These are phyloP conservation scores for Adenanthera pavonina DNA, from an alignment of 306 rosid species.

Conservation along the genomic window DNA sequence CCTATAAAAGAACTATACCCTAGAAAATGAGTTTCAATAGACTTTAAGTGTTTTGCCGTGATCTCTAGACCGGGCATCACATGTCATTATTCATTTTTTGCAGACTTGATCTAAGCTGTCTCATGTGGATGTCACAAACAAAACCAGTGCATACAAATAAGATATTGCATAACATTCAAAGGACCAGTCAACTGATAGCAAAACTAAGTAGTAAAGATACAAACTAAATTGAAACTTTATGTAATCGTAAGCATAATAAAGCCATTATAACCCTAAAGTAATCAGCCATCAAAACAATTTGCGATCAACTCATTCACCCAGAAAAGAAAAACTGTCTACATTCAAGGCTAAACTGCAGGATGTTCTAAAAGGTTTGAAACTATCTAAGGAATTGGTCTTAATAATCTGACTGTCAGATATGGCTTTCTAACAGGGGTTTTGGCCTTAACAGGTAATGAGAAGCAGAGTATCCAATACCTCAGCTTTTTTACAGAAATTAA, in stretches of 20 bases:
- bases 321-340: conserved; percentile 8
- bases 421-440: neutral
- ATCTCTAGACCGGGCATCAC: neutral
- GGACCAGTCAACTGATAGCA: neutral
- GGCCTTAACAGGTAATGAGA: neutral
- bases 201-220: conserved; percentile 15
- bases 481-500: neutral
- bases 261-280: neutral
- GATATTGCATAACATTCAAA: neutral
- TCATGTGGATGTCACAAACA: neutral
- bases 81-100: neutral
- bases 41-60: neutral
- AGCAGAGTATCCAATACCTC: neutral
- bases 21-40: neutral
- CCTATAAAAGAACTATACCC: neutral
- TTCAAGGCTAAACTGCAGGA: neutral
- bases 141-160: neutral
- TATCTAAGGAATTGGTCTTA: neutral
- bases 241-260: neutral
- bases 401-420: neutral
- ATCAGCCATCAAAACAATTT: neutral
- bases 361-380: neutral
- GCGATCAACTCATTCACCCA: neutral
- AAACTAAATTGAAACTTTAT: neutral
- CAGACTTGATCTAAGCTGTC: neutral